phyloP scores from a whole-genome alignment of 192 early-diverging fungal species.

The Spinellus fusiger region DNA sequence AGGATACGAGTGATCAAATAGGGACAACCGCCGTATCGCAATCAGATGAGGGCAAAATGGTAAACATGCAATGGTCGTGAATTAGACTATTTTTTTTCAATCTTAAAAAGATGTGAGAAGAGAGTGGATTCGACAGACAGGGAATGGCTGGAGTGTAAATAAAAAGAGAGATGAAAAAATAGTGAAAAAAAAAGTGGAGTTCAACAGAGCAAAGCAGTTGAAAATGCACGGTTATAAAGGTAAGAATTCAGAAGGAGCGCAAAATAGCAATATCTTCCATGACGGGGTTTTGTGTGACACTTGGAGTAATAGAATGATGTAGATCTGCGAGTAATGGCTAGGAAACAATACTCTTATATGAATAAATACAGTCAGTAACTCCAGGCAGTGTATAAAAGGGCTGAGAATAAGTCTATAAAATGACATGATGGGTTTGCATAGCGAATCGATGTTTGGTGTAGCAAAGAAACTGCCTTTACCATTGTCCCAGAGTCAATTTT shows the following conservation, averaged over 20 bases:
- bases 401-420: too few relatives aligned
- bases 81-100: neutral
- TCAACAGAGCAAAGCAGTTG: too few relatives aligned
- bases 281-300: neutral
- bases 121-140: neutral
- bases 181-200: too few relatives aligned
- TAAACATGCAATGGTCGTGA: neutral
- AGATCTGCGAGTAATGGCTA: too few relatives aligned
- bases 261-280: neutral
- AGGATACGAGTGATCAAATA: neutral
- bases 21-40: neutral
- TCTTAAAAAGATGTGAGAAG: neutral
- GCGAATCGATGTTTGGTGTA: too few relatives aligned
- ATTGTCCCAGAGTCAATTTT: constrained; percentile 3
- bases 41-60: neutral
- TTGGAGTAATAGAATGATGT: neutral
- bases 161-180: too few relatives aligned
- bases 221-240: neutral
- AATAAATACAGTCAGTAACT: too few relatives aligned
- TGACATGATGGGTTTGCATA: too few relatives aligned
- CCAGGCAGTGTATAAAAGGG: too few relatives aligned
- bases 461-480: too few relatives aligned
- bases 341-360: neutral
- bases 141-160: too few relatives aligned
- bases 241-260: neutral